Evolutionary conservation across 108 stramenopile species (phyloP), one percentile per base, ranked within the genome.

Genomic region (Mediolabrus comicus): DNA sequence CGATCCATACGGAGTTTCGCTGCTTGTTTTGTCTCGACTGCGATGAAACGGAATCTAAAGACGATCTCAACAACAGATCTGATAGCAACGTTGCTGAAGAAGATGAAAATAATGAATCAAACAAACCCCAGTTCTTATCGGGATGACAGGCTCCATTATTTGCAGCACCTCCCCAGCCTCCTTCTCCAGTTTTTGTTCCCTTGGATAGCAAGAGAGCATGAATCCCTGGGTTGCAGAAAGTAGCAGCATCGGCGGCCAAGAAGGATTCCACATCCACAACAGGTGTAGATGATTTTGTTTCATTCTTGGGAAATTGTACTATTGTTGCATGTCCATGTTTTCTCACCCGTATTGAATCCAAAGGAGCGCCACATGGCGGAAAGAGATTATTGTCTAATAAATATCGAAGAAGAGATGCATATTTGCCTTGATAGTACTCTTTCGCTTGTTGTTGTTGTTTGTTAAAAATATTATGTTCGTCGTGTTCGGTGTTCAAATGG

Each of bases 321-420:
- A 78, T 53, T 16, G 51, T 60, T 31, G 64, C 65, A 78, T 78
- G 77, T 3, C 77, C 69, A 43, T 78, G 77, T 67, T 78, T 78
- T 1, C 69, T 39, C 39, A 70, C 77, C 53, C 77, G 39, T 25
- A 78, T 11, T 26, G 77, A 78, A 66, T 78, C 77, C 32, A 78
- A 55, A 31, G 77, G 77, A 13, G 64, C 77, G 7, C 77, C 77
- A 53, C 77, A 78, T 13, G 77, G 58, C 8, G 77, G 69, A 22
- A 78, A 71, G 36, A 78, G 64, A 30, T 58, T 60, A 16, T 53
- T 70, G 57, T 78, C 69, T 6, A 71, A 33, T 25, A 78, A 46
- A 61, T 78, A 66, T 46, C 77, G 63, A 3, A 78, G 69, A 1
- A 78, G 62, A 30, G 69, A 70, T 52, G 77, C 59, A 39, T 78